Percentiles rank a stretch among this genome's conserved stretches.
Evolutionary conservation across 768 basidiomycete species (phyloP).

Genomic region (Termitomyces eurrhizus): DNA sequence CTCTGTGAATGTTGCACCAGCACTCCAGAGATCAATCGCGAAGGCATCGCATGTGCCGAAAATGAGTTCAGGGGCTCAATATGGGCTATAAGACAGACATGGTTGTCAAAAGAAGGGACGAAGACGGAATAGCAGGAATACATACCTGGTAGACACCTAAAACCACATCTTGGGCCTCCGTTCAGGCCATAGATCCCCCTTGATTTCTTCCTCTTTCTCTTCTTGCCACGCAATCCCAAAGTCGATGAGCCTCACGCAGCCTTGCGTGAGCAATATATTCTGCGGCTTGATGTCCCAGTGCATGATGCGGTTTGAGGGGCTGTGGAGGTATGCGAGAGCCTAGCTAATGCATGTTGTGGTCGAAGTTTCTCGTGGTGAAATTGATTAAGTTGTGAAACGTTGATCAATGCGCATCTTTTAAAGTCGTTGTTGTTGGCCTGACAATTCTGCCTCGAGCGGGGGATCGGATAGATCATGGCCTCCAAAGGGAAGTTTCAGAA

Average conservation of each 20-base stretch:
- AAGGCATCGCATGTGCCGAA: constrained; percentile 61
- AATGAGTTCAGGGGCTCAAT: constrained; percentile 87
- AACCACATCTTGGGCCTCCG: constrained; percentile 58
- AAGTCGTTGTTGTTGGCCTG: constrained; percentile 56
- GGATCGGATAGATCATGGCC: constrained; percentile 58
- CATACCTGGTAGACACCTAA: constrained; percentile 84
- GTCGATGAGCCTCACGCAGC: constrained; percentile 73
- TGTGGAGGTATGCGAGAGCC: constrained; percentile 70
- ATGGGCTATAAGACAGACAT: constrained; percentile 46
- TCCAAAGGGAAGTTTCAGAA: constrained; percentile 57
- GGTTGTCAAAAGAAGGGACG: background rate
- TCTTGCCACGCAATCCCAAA: constrained; percentile 63
- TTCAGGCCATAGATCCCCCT: constrained; percentile 21
- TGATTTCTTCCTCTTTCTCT: constrained; percentile 26
- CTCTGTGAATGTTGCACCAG: constrained; percentile 72
- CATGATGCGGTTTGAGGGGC: constrained; percentile 46
- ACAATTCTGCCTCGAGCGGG: constrained; percentile 69
- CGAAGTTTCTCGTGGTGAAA: background rate
- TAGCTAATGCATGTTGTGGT: constrained; percentile 9
- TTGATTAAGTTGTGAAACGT: background rate
- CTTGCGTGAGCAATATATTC: constrained; percentile 65
- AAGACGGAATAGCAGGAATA: constrained; percentile 1
- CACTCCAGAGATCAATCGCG: constrained; percentile 79
- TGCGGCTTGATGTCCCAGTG: constrained; percentile 87
- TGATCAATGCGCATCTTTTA: constrained; percentile 52